Conservation (phyloP, 495 filamentous ascomycete species). For the Aspergillus cristatus region DNA sequence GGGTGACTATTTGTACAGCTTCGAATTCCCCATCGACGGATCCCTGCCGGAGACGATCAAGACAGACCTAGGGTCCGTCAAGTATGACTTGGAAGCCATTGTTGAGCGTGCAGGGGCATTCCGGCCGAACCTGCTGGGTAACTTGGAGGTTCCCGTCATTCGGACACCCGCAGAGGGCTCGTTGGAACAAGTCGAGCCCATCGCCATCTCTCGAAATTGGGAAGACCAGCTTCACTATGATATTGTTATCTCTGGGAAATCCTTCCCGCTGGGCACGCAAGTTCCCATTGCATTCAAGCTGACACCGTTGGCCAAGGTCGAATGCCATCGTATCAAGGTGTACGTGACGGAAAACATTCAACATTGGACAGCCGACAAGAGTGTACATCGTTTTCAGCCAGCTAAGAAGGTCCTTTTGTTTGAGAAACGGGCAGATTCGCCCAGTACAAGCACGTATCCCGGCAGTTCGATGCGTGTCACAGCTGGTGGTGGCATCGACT, state of each 20-base stretch:
- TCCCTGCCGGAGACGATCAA: conserved; percentile 86
- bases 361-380: conserved; percentile 82
- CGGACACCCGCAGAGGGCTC: conserved; percentile 86
- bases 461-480: conserved; percentile 72
- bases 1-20: conserved; percentile 89
- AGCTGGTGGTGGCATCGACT: conserved; percentile 71
- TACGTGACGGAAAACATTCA: conserved; percentile 91
- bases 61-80: conserved; percentile 79
- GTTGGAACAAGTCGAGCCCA: conserved; percentile 88
- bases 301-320: conserved; percentile 91
- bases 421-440: conserved; percentile 81
- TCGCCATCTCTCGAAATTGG: conserved; percentile 94
- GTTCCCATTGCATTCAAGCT: conserved; percentile 97
- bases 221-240: conserved; percentile 98
- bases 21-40: conserved; percentile 90
- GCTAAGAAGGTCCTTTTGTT: conserved; percentile 79
- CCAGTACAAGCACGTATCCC: conserved; percentile 65
- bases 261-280: conserved; percentile 84
- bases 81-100: conserved; percentile 79
- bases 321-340: conserved; percentile 93
- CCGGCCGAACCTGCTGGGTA: conserved; percentile 78
- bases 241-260: conserved; percentile 97
- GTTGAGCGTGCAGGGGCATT: conserved; percentile 90
- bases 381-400: conserved; percentile 77
- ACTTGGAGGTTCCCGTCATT: conserved; percentile 76